Evolutionary conservation across 192 early-diverging fungal species (phyloP), one percentile per base, ranked within the genome.

Genomic region (Coemansia sp.): DNA sequence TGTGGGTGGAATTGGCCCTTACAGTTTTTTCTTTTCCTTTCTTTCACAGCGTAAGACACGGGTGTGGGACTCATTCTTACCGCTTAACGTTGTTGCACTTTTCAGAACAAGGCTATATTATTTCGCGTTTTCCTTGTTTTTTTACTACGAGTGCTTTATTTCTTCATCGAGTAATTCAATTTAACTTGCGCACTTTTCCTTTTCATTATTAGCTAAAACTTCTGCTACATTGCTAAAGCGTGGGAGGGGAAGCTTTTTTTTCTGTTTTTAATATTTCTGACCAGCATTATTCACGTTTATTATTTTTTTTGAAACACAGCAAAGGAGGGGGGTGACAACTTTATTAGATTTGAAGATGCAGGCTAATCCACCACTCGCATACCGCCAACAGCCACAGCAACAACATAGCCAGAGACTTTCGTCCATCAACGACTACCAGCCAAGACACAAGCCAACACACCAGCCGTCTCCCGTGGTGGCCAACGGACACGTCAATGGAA

Each of bases 381-480:
- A 67, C 38, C 60, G 67, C 11, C 77, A 68, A 44, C 77, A 70
- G 7, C 63, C 48, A 16, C 53, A 43, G 58, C 69, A 57, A 38
- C 64, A 64, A 19, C 59, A 59, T 20, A 20, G 64, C 44, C 32
- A 43, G 20, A 38, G 64, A 17, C 64, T 66, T 40, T 53, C 53
- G 54, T 66, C 64, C 7, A 66, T 66, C 19, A 50, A 66, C 64
- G 54, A 66, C 41, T 32, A n/a, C 13, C 38, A 37, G 67, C 50
- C 22, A 8, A 50, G 22, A 13, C 67, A 61, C 22, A 60, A 46
- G 25, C 48, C 25, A 50, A 5, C 46, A 19, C 43, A 41, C 22
- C 16, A 59, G 39, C 14, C 57, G 39, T 48, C 46, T 5, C 51
- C 40, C 38, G 22, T 14, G 19, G 50, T 38, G 16, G 25, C 57